Percentiles rank a stretch among this genome's conserved stretches.
Evolutionary conservation across 352 stramenopile genomes (phyloP).

Genomic region (Pelagophyceae sp.): DNA sequence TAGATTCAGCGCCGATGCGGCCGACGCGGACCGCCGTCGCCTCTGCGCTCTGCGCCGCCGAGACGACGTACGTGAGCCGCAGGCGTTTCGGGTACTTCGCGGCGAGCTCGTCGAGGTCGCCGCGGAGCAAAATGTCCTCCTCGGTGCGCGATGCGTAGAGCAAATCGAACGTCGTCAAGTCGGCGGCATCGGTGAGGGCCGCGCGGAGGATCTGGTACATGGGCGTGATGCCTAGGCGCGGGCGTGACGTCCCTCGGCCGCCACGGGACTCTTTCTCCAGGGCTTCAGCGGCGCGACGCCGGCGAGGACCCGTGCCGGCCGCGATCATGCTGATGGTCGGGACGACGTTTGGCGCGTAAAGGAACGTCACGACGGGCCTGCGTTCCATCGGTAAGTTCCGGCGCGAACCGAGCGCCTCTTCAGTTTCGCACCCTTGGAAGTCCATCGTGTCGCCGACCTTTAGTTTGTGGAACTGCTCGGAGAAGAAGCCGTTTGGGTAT

Average conservation of each 20-base stretch:
- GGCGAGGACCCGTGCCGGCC: constrained; percentile 88
- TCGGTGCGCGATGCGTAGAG: constrained; percentile 88
- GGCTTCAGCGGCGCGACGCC: too few species aligned
- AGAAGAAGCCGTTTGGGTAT: constrained; percentile 48
- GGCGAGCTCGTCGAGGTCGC: constrained; percentile 77
- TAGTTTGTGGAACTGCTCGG: background rate
- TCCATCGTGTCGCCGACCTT: background rate
- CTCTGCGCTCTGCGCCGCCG: constrained; percentile 47
- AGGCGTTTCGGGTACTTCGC: constrained; percentile 48
- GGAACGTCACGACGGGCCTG: background rate
- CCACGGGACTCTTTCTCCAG: too few species aligned
- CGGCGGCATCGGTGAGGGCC: constrained; percentile 45
- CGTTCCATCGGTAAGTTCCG: background rate
- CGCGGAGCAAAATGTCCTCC: constrained; percentile 86
- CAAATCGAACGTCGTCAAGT: constrained; percentile 46
- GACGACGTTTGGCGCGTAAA: constrained; percentile 35
- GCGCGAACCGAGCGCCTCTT: background rate
- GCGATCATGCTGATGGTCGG: constrained; percentile 89
- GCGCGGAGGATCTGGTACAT: constrained; percentile 86
- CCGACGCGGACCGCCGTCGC: constrained; percentile 76
- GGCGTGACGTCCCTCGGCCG: too few species aligned
- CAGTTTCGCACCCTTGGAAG: background rate
- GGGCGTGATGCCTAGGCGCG: constrained; percentile 93
- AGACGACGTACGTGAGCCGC: constrained; percentile 65
- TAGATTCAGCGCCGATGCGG: background rate